phyloP scores from a whole-genome alignment of 148 eudicot genomes.

The Heliamphora exappendiculata region DNA sequence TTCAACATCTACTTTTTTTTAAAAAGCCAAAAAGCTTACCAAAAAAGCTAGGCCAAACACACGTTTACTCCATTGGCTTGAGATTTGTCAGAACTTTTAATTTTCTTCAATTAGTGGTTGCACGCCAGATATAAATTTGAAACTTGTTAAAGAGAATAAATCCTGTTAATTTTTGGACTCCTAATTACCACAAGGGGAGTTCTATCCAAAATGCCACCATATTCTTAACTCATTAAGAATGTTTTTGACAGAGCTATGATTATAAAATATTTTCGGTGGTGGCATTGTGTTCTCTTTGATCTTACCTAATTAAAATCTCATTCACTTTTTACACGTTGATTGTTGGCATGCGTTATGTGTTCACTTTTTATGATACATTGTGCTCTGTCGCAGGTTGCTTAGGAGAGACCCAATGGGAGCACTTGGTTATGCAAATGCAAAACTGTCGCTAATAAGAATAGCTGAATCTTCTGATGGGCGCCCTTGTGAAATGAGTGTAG shows the following conservation, averaged over 20 bases:
- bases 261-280: neutral
- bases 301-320: neutral
- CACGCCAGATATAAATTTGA: neutral
- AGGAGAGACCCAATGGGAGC: constrained; percentile 99
- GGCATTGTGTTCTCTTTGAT: neutral
- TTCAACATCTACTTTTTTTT: too few species aligned
- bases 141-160: neutral
- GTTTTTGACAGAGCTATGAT: neutral
- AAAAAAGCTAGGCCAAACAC: too few species aligned
- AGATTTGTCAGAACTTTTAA: neutral
- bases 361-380: neutral
- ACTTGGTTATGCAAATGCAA: constrained; percentile 64
- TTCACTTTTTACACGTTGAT: neutral
- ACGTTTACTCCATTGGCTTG: too few species aligned
- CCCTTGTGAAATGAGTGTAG: constrained; percentile 80
- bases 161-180: neutral
- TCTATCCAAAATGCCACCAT: neutral
- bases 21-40: too few species aligned
- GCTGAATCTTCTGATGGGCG: constrained; percentile 64
- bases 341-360: constrained; percentile 2
- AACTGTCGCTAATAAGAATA: constrained; percentile 35
- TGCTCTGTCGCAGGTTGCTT: constrained; percentile 51
- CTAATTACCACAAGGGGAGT: neutral
- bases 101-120: neutral
- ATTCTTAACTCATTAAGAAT: neutral